These are phyloP conservation scores for Saturnispora silvae DNA, from an alignment of 805 yeast species.

Conservation along the genomic window DNA sequence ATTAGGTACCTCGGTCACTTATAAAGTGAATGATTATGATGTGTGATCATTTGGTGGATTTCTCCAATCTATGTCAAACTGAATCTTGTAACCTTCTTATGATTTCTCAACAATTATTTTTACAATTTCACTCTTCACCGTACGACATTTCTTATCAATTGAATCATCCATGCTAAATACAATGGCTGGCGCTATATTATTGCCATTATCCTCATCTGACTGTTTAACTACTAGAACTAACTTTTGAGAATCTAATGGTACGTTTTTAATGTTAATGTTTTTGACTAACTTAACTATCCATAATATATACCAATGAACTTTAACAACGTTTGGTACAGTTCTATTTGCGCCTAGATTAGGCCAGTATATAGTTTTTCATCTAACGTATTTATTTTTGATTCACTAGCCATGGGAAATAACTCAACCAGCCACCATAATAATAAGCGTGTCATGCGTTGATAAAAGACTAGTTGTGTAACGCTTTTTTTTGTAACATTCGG, in stretches of 20 bases:
- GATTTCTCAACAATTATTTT: constrained; percentile 2
- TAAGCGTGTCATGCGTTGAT: constrained; percentile 37
- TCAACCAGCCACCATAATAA: constrained; percentile 53
- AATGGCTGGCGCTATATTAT: too few relatives aligned
- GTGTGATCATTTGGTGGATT: constrained; percentile 8
- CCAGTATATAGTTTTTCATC: constrained; percentile 38
- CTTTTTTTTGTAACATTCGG: constrained; percentile 36
- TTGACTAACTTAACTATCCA: constrained; percentile 41
- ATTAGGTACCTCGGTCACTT: constrained; percentile 64
- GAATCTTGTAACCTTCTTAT: neutral
- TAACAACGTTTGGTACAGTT: constrained; percentile 33
- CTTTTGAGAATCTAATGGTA: constrained; percentile 27
- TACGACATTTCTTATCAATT: constrained; percentile 16
- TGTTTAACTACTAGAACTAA: constrained; percentile 13
- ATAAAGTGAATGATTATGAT: constrained; percentile 24
- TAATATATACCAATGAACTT: constrained; percentile 53
- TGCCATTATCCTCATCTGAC: constrained; percentile 4
- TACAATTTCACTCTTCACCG: constrained; percentile 10
- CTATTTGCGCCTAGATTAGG: constrained; percentile 52
- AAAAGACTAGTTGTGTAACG: constrained; percentile 41
- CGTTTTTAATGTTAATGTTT: constrained; percentile 29
- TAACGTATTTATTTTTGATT: constrained; percentile 35
- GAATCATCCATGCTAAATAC: constrained; percentile 11
- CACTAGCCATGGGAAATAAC: constrained; percentile 47
- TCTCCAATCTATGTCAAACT: constrained; percentile 7